phyloP scores from a whole-genome alignment of 2,329 filamentous ascomycete genomes.

The Fusarium annulatum region DNA sequence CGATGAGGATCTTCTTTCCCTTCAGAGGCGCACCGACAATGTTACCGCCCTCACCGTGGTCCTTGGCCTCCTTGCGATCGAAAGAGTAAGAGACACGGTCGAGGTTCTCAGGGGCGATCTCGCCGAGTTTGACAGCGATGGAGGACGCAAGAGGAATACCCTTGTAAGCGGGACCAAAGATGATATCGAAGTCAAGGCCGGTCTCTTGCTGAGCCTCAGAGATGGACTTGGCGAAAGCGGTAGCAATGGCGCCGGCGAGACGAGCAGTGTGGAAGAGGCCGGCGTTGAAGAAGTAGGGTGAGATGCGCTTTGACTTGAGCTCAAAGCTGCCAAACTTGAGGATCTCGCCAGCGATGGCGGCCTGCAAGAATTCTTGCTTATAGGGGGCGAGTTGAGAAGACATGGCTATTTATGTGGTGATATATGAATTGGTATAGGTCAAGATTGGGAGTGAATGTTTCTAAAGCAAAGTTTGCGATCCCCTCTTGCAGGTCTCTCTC shows the following conservation, averaged over 20 bases:
- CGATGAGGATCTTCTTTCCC: conserved; percentile 87
- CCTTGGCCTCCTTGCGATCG: conserved; percentile 96
- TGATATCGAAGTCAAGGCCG: conserved; percentile 76
- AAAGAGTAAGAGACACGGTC: conserved; percentile 83
- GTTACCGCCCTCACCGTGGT: conserved; percentile 92
- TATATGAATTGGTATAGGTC: neutral
- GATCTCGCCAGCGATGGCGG: conserved; percentile 74
- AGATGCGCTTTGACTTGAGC: conserved; percentile 90
- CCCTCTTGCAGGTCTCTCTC: conserved; percentile 13
- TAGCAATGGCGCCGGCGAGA: conserved; percentile 80
- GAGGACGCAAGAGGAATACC: conserved; percentile 90
- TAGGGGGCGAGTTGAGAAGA: conserved; percentile 65
- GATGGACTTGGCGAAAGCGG: conserved; percentile 81
- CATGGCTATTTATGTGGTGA: conserved; percentile 46
- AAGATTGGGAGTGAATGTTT: neutral
- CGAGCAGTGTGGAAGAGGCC: conserved; percentile 87
- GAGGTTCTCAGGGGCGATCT: conserved; percentile 74
- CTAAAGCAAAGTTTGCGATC: conserved; percentile 37
- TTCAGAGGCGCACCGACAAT: conserved; percentile 89
- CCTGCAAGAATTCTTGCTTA: conserved; percentile 78
- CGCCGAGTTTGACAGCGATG: conserved; percentile 79
- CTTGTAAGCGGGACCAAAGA: conserved; percentile 97
- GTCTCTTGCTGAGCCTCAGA: conserved; percentile 57
- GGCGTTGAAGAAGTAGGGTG: conserved; percentile 98
- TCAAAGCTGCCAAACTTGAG: conserved; percentile 87